Base-by-base conservation (phyloP, 257 asterid genomes). In the Solanum medicagineum region DNA sequence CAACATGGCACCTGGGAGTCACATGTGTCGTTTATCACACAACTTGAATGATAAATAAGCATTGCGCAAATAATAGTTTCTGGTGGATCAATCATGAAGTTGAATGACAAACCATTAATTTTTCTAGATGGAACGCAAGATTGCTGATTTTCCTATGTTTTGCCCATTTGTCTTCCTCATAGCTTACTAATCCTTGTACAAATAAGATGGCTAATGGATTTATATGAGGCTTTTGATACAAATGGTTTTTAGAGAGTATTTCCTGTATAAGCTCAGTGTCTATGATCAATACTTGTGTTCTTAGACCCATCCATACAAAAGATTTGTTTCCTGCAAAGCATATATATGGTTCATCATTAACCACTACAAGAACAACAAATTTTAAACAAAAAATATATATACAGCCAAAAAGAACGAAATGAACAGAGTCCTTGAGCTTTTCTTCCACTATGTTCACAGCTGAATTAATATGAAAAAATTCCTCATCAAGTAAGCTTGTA, bases 401-500 rank as follows among this genome's bases (percentile, higher is more conserved):
- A 20, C 56, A 45, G n/a, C 11, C 57, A 24, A 13, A 73, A 22
- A 20, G 5, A 20, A 20, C 5, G 10, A 71, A 44, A 42, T 44
- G n/a, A 73, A n/a, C 36, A n/a, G 32, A 45, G 57, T 13, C 29
- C 29, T 26, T 26, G 29, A 26, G 29, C 29, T 26, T 26, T 26
- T 26, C 29, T 26, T 26, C 29, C 29, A 26, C 29, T 26, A 26
- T 55, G 32, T 87, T 88, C 68, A 62, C 84, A 84, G 91, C 87
- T 83, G 95, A 92, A 90, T 93, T 90, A 51, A 95, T 87, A 87
- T 93, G 93, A 44, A 89, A 89, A 92, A 88, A 86, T 60, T 93
- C 95, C 90, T 94, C 97, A 47, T 92, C 98, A 80, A 97, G 97
- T 87, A 94, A 81, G 83, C 85, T 90, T 26, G 62, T 85, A 62